Percentiles rank a stretch among this genome's conserved stretches.
phyloP scores from a whole-genome alignment of 2,329 filamentous ascomycete genomes.

The Exserohilum rostratum region DNA sequence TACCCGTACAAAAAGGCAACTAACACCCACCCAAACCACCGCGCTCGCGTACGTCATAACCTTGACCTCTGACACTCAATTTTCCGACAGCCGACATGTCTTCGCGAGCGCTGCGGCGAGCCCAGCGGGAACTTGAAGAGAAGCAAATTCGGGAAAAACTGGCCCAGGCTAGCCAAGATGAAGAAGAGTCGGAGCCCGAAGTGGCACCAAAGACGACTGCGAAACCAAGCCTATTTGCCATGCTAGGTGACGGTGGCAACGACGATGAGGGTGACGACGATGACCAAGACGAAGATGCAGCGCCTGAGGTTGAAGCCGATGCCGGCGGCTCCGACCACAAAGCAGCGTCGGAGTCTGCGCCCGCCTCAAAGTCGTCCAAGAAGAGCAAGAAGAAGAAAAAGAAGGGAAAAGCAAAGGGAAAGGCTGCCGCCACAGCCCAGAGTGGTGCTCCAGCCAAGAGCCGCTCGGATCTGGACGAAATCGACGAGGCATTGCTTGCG shows the following conservation, averaged over 20 bases:
- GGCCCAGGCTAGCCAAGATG: constrained; percentile 43
- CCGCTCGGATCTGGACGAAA: constrained; percentile 62
- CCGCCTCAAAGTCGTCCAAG: constrained; percentile 45
- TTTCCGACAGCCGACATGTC: constrained; percentile 55
- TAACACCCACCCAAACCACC: constrained; percentile 9
- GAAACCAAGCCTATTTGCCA: constrained; percentile 55
- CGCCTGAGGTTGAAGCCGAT: constrained; percentile 31
- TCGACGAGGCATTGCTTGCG: constrained; percentile 67
- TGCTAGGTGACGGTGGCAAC: constrained; percentile 52
- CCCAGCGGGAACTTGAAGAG: constrained; percentile 67
- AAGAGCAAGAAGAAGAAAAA: constrained; percentile 67
- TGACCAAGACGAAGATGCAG: constrained; percentile 41
- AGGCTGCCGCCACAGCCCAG: constrained; percentile 38
- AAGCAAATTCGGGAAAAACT: constrained; percentile 55
- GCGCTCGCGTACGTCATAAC: constrained; percentile 27
- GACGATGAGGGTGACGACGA: constrained; percentile 48
- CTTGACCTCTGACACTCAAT: constrained; percentile 11
- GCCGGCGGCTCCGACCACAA: constrained; percentile 36
- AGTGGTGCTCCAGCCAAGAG: constrained; percentile 28
- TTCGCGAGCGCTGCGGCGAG: constrained; percentile 68
- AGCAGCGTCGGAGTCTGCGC: constrained; percentile 24
- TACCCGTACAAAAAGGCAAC: constrained; percentile 12
- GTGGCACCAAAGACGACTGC: constrained; percentile 30
- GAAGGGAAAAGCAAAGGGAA: constrained; percentile 63
- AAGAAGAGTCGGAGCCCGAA: constrained; percentile 50